phyloP scores from a whole-genome alignment of 352 stramenopile species.

The Pythium aquatile region DNA sequence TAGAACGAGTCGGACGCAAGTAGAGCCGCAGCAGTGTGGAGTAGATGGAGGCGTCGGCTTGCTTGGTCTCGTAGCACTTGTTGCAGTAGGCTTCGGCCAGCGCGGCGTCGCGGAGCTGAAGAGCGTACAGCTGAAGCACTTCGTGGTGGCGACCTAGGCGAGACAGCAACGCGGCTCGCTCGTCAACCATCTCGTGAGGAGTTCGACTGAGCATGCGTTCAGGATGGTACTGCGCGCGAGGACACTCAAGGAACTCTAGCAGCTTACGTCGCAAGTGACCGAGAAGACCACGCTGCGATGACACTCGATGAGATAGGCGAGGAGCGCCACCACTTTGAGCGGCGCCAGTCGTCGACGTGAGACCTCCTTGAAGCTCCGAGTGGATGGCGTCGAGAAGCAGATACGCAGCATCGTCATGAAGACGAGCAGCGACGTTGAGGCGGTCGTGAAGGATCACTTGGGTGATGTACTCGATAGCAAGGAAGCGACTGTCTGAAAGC shows the following conservation, averaged over 20 bases:
- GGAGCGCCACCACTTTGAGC: conserved; percentile 35
- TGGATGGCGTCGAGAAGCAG: conserved; percentile 74
- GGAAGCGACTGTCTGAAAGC: conserved; percentile 56
- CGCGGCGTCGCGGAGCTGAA: conserved; percentile 70
- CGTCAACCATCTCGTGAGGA: conserved; percentile 73
- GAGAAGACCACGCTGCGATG: conserved; percentile 51
- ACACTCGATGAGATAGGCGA: conserved; percentile 55
- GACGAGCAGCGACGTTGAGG: conserved; percentile 33
- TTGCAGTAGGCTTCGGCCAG: conserved; percentile 82
- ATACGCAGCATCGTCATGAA: conserved; percentile 83
- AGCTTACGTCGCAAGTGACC: conserved; percentile 62
- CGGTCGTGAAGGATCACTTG: conserved; percentile 58
- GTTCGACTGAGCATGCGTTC: conserved; percentile 81
- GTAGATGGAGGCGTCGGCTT: conserved; percentile 80
- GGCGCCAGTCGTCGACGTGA: conserved; percentile 1
- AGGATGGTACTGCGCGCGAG: conserved; percentile 56
- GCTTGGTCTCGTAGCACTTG: conserved; percentile 70
- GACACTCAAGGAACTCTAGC: conserved; percentile 62
- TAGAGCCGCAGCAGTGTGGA: conserved; percentile 75
- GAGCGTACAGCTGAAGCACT: conserved; percentile 75
- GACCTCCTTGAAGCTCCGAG: conserved; percentile 29
- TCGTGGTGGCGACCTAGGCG: conserved; percentile 77
- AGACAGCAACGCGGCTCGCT: conserved; percentile 70
- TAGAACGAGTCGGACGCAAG: conserved; percentile 42
- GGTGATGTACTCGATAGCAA: conserved; percentile 80